A percentile compares a stretch with the other conserved stretches of the same genome.
Evolutionary conservation across 192 early-diverging fungal species (phyloP).

Genomic region (Backusella macrospora): DNA sequence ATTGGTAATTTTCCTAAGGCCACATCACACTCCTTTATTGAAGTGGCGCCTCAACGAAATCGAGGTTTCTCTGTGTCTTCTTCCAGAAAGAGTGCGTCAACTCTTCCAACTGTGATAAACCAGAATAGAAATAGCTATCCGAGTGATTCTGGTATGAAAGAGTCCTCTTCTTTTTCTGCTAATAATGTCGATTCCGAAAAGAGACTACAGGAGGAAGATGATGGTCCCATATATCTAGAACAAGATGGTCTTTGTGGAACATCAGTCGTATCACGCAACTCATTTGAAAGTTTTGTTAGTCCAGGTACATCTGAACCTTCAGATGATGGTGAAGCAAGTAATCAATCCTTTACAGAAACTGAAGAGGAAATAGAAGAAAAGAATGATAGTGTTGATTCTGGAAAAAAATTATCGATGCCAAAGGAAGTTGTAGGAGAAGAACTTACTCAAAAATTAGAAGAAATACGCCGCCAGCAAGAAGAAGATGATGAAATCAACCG

Average conservation of each 20-base stretch:
- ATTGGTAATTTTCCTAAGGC: slow-evolving; percentile 32
- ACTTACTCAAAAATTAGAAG: slow-evolving; percentile 18
- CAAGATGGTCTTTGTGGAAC: not conserved
- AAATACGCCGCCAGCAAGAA: slow-evolving; percentile 27
- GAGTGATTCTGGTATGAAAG: slow-evolving; percentile 19
- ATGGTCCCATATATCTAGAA: slow-evolving; percentile 1
- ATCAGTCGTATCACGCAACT: slow-evolving; percentile 30
- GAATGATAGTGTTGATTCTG: not conserved
- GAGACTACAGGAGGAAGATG: slow-evolving; percentile 20
- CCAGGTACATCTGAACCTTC: slow-evolving; percentile 37
- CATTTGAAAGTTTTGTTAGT: slow-evolving; percentile 36
- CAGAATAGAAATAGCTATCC: slow-evolving; percentile 33
- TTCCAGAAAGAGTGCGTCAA: slow-evolving; percentile 15
- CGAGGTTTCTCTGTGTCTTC: not conserved
- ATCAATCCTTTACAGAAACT: not conserved
- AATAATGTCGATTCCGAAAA: slow-evolving; percentile 3
- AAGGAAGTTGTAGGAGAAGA: not conserved
- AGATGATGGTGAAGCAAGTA: slow-evolving; percentile 15
- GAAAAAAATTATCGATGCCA: not conserved
- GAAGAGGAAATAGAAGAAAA: slow-evolving; percentile 19
- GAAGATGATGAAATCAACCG: slow-evolving; percentile 39
- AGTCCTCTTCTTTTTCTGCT: not conserved
- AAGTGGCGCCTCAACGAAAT: not conserved
- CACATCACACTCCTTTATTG: not conserved
- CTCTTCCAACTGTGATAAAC: slow-evolving; percentile 20